A percentile compares a stretch with the other conserved stretches of the same genome.
These are phyloP conservation scores for Hygrophoropsis aurantiaca DNA, from an alignment of 768 basidiomycete genomes.

Conservation along the genomic window DNA sequence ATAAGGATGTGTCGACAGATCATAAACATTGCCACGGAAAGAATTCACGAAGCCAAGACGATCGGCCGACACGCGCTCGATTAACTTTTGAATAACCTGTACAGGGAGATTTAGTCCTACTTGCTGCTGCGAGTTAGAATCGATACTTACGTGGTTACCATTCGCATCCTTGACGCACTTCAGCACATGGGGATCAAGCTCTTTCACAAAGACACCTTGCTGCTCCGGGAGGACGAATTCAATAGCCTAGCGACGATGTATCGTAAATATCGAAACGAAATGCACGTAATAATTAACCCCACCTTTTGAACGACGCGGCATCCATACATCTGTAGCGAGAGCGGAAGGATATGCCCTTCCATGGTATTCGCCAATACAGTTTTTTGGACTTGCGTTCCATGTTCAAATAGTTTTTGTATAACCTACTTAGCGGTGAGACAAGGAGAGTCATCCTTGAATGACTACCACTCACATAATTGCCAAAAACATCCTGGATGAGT, in stretches of 20 bases:
- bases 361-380: constrained; percentile 66
- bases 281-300: constrained; percentile 1
- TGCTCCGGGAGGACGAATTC: constrained; percentile 80
- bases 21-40: constrained; percentile 77
- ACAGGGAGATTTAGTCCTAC: constrained; percentile 5
- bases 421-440: constrained; percentile 50
- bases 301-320: constrained; percentile 97
- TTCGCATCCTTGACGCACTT: constrained; percentile 89
- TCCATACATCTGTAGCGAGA: constrained; percentile 93
- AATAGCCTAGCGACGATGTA: constrained; percentile 57
- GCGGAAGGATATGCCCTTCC: constrained; percentile 71
- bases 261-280: constrained; percentile 3
- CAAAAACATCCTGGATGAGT: constrained; percentile 90
- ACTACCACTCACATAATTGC: constrained; percentile 71
- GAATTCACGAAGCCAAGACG: constrained; percentile 71
- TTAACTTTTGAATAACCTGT: constrained; percentile 85
- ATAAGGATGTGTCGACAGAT: constrained; percentile 85
- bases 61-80: constrained; percentile 77
- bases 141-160: constrained; percentile 85
- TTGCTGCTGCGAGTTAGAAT: constrained; percentile 1
- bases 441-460: background rate
- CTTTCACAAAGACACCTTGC: constrained; percentile 70
- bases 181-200: constrained; percentile 78
- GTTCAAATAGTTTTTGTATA: constrained; percentile 91
- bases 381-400: constrained; percentile 76